Conservation (phyloP, 2,329 filamentous ascomycete species). For the Hypomyces perniciosus region DNA sequence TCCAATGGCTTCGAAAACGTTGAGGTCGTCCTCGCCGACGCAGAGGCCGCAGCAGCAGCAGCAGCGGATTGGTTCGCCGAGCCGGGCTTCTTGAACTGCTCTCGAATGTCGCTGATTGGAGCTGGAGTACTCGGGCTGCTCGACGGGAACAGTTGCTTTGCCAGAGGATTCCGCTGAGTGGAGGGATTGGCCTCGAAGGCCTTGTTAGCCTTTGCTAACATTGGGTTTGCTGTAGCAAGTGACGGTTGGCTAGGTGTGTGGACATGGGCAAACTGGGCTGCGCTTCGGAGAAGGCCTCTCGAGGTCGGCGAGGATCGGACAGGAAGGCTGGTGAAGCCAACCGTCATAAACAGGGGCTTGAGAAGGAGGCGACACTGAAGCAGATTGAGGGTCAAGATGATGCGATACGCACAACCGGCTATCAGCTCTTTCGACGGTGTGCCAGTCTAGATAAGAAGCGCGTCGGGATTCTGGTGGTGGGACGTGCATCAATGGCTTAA, state of each 20-base stretch:
- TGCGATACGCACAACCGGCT: too few species aligned
- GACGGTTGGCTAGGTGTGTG: conserved; percentile 15
- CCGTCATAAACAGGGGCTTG: conserved; percentile 29
- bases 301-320: conserved; percentile 33
- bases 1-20: conserved; percentile 21
- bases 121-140: conserved; percentile 44
- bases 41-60: conserved; percentile 24
- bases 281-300: conserved; percentile 22
- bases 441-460: conserved; percentile 5
- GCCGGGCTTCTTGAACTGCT: conserved; percentile 43
- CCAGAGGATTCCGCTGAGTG: conserved; percentile 29
- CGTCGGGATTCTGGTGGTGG: neutral
- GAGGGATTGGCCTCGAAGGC: conserved; percentile 33
- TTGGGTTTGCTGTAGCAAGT: conserved; percentile 21
- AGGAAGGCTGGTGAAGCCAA: conserved; percentile 25
- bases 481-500: conserved; percentile 7
- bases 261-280: conserved; percentile 21
- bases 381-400: neutral
- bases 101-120: conserved; percentile 41
- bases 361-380: neutral
- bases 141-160: conserved; percentile 52
- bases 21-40: conserved; percentile 34
- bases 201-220: conserved; percentile 33
- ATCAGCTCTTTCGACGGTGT: too few species aligned
- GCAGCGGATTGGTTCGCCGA: conserved; percentile 23